Conservation (phyloP, 352 stramenopile species). For the Globisporangium canariense region DNA sequence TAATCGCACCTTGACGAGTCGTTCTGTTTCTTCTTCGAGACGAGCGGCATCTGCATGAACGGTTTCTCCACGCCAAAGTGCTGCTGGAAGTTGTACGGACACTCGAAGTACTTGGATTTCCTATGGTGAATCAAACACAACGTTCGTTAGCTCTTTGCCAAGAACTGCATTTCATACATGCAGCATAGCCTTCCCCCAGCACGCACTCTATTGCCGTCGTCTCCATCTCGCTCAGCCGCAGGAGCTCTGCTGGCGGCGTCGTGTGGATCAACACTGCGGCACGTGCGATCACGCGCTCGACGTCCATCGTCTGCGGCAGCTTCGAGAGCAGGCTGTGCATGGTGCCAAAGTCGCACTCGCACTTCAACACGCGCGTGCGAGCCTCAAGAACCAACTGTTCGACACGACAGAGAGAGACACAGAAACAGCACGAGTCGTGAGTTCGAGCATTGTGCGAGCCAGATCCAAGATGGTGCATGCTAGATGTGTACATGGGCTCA, state of each 20-base stretch:
- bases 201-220: slow-evolving; percentile 21
- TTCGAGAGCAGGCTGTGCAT: slow-evolving; percentile 75
- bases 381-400: slow-evolving; percentile 49
- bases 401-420: not conserved
- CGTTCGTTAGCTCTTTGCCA: slow-evolving; percentile 41
- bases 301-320: slow-evolving; percentile 67
- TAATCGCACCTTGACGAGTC: slow-evolving; percentile 2
- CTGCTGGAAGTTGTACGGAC: slow-evolving; percentile 12
- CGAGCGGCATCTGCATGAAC: not conserved
- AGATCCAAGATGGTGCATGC: not conserved
- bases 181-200: no score
- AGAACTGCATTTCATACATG: no score
- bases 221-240: slow-evolving; percentile 22
- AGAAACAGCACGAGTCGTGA: not conserved
- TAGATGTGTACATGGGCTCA: slow-evolving; percentile 13
- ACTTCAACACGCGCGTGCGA: slow-evolving; percentile 53
- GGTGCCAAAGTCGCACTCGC: slow-evolving; percentile 72
- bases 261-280: slow-evolving; percentile 60
- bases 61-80: slow-evolving; percentile 13
- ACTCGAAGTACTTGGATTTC: slow-evolving; percentile 86
- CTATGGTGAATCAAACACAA: slow-evolving; percentile 85
- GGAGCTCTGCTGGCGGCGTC: slow-evolving; percentile 37
- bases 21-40: not conserved
- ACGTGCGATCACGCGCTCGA: slow-evolving; percentile 57
- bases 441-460: not conserved